Conservation (phyloP, 805 yeast species). For the Candida maris region DNA sequence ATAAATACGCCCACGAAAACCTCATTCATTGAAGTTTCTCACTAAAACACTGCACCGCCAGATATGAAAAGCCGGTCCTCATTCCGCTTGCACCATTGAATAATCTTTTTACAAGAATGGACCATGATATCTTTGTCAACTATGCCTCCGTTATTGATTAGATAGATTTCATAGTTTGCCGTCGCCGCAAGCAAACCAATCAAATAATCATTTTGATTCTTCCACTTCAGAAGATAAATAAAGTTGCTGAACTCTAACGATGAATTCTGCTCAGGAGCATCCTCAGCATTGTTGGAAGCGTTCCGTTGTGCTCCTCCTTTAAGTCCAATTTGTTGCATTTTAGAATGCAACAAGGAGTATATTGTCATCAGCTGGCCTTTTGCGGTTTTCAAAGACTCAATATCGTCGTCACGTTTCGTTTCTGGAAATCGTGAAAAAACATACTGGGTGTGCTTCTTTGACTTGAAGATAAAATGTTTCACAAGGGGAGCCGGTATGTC, state of each 20-base stretch:
- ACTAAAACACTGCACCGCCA: constrained; percentile 64
- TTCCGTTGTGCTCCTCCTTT: neutral
- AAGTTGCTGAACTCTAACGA: constrained; percentile 20
- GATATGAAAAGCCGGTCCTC: constrained; percentile 68
- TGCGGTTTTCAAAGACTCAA: constrained; percentile 13
- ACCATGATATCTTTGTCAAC: constrained; percentile 56
- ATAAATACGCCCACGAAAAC: constrained; percentile 43
- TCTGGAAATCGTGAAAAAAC: constrained; percentile 30
- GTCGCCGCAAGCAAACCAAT: constrained; percentile 28
- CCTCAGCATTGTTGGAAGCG: neutral
- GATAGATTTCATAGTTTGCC: constrained; percentile 53
- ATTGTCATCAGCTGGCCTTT: constrained; percentile 26
- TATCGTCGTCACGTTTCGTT: constrained; percentile 10
- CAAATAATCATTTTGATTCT: constrained; percentile 19
- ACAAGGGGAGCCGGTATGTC: constrained; percentile 57
- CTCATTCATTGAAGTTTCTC: constrained; percentile 3
- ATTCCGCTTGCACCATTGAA: constrained; percentile 72
- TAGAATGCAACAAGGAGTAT: constrained; percentile 27
- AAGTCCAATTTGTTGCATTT: constrained; percentile 12
- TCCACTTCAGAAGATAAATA: constrained; percentile 26
- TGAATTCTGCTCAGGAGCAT: constrained; percentile 1
- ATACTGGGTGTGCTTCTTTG: constrained; percentile 64
- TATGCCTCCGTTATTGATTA: constrained; percentile 53
- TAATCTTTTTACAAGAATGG: constrained; percentile 57
- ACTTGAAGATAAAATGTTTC: constrained; percentile 78